phyloP scores from a whole-genome alignment of 1,139 yeast genomes.

The Debaryomycetaceae sp. region DNA sequence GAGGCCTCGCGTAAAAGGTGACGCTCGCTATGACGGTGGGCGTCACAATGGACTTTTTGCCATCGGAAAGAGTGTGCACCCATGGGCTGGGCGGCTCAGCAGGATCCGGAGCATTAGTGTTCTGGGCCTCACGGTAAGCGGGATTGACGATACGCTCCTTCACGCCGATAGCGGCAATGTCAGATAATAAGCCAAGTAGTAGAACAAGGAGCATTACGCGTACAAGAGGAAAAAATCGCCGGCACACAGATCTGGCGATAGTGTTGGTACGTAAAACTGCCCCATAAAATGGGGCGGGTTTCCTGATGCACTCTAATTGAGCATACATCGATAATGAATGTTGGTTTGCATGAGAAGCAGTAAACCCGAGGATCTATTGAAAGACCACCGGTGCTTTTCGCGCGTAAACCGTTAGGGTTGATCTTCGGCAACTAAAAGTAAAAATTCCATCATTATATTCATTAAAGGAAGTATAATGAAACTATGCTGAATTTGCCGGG shows the following conservation, averaged over 20 bases:
- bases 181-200: neutral
- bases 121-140: slow-evolving; percentile 9
- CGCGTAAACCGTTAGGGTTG: slow-evolving; percentile 5
- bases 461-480: slow-evolving; percentile 26
- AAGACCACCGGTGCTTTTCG: slow-evolving; percentile 6
- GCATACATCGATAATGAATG: slow-evolving; percentile 1
- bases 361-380: slow-evolving; percentile 8
- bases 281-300: too few species aligned
- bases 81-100: slow-evolving; percentile 42
- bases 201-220: too few species aligned
- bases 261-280: too few species aligned
- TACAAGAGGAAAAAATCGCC: too few species aligned
- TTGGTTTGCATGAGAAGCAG: slow-evolving; percentile 7
- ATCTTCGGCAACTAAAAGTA: slow-evolving; percentile 24
- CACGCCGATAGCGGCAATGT: slow-evolving; percentile 13
- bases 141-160: slow-evolving; percentile 30
- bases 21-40: slow-evolving; percentile 80
- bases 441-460: slow-evolving; percentile 38
- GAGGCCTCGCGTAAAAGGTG: slow-evolving; percentile 68
- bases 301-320: neutral
- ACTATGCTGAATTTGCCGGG: slow-evolving; percentile 39
- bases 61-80: slow-evolving; percentile 58
- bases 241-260: too few species aligned
- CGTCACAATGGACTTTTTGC: slow-evolving; percentile 51
- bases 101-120: neutral